These are phyloP conservation scores for Phytophthora aleatoria DNA, from an alignment of 352 stramenopile genomes.

Conservation along the genomic window DNA sequence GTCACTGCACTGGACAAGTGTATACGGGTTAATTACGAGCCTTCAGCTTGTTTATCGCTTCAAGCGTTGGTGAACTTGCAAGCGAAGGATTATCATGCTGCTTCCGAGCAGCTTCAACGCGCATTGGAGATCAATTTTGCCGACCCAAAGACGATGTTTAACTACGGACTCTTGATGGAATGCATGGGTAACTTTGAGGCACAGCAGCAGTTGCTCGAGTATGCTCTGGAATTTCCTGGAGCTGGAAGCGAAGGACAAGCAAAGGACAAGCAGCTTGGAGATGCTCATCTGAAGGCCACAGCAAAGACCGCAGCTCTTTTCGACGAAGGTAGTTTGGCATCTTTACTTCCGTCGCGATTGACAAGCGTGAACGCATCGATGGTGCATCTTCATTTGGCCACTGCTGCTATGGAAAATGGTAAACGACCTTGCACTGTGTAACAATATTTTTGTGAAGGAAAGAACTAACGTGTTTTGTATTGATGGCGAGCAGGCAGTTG, in stretches of 20 bases:
- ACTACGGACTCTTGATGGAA: conserved; percentile 72
- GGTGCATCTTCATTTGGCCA: conserved; percentile 39
- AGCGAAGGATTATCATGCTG: conserved; percentile 41
- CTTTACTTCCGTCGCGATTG: conserved; percentile 28
- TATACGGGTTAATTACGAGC: conserved; percentile 53
- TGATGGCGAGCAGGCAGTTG: conserved; percentile 33
- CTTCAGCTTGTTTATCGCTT: conserved; percentile 55
- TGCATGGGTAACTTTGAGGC: conserved; percentile 46
- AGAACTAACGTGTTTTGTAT: conserved; percentile 8
- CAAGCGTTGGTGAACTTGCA: conserved; percentile 50
- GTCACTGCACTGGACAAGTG: conserved; percentile 44
- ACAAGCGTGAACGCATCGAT: conserved; percentile 20
- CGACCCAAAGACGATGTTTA: conserved; percentile 58
- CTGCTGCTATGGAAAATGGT: conserved; percentile 56
- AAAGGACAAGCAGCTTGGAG: background rate
- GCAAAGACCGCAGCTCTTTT: conserved; percentile 26
- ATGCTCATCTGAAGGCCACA: background rate
- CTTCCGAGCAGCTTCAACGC: conserved; percentile 52
- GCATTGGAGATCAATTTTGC: conserved; percentile 61
- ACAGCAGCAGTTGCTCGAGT: conserved; percentile 70
- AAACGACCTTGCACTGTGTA: background rate
- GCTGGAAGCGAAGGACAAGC: background rate
- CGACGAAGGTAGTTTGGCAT: conserved; percentile 9
- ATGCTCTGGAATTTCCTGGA: conserved; percentile 30
- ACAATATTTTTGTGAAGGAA: background rate